phyloP scores from a whole-genome alignment of 768 basidiomycete genomes.

The Tubosaeta sp. region DNA sequence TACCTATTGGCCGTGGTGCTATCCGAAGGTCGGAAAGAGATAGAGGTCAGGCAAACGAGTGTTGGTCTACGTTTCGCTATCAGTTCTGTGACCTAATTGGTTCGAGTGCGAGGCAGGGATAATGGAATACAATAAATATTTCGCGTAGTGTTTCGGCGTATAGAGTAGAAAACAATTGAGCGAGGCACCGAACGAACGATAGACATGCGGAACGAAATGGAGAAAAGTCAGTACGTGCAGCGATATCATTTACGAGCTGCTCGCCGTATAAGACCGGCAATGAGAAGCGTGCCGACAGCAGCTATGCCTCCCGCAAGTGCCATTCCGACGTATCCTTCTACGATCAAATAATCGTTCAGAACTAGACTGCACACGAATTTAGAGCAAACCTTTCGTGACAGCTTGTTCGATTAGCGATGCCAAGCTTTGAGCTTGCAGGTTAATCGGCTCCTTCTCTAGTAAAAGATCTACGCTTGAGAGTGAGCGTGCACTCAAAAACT shows the following conservation, averaged over 20 bases:
- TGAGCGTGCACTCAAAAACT: slow-evolving; percentile 1
- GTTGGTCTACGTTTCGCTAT: background rate
- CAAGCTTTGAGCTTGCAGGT: slow-evolving; percentile 89
- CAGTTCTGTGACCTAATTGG: slow-evolving; percentile 10
- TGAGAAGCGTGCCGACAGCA: slow-evolving; percentile 71
- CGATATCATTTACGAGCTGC: slow-evolving; percentile 46
- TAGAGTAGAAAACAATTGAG: slow-evolving; percentile 13
- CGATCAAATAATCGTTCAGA: background rate
- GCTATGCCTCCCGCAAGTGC: slow-evolving; percentile 89
- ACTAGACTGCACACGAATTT: background rate
- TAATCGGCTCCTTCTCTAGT: slow-evolving; percentile 87
- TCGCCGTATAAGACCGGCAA: slow-evolving; percentile 83
- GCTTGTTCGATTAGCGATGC: slow-evolving; percentile 81
- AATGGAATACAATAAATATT: slow-evolving; percentile 26
- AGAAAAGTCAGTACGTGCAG: slow-evolving; percentile 11
- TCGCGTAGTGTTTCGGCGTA: background rate
- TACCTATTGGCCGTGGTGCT: slow-evolving; percentile 12
- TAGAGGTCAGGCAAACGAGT: background rate
- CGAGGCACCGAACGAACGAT: slow-evolving; percentile 6
- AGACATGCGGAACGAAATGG: slow-evolving; percentile 11
- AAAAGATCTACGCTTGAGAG: slow-evolving; percentile 58
- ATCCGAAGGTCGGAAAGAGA: background rate
- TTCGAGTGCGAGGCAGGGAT: slow-evolving; percentile 6
- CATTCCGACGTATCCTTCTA: slow-evolving; percentile 99
- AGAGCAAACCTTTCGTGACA: slow-evolving; percentile 66